A percentile compares a stretch with the other conserved stretches of the same genome.
Conservation (phyloP, 169 alveolate genomes). For the Cryptosporidium sp. region DNA sequence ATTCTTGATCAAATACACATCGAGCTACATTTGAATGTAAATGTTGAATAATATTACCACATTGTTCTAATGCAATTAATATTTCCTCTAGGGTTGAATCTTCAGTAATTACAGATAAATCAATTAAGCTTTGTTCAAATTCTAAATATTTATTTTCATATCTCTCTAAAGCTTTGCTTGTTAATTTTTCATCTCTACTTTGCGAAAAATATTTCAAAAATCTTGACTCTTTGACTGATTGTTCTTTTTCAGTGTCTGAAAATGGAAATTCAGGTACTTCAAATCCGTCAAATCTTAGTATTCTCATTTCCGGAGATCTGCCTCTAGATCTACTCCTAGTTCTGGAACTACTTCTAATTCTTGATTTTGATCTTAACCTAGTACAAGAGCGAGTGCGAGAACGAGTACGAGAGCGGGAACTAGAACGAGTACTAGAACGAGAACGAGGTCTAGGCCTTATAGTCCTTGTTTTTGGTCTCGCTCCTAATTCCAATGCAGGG, state of each 20-base stretch:
- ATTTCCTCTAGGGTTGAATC: not conserved
- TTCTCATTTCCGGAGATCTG: not conserved
- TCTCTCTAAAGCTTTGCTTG: not conserved
- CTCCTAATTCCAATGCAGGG: not conserved
- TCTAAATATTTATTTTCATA: not conserved
- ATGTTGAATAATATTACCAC: not conserved
- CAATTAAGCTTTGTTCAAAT: not conserved
- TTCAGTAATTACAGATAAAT: not conserved
- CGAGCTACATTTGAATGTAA: not conserved
- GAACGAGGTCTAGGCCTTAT: too few relatives aligned
- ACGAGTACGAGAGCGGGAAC: too few relatives aligned
- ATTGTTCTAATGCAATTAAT: not conserved
- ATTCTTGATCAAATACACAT: not conserved
- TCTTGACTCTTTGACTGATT: not conserved
- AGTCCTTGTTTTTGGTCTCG: not conserved
- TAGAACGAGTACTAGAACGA: too few relatives aligned
- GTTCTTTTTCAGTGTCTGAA: not conserved
- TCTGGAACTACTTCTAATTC: too few relatives aligned
- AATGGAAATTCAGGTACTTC: not conserved
- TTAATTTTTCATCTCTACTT: not conserved
- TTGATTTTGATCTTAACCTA: too few relatives aligned
- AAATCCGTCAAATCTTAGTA: not conserved
- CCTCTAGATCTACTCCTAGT: not conserved
- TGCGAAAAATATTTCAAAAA: not conserved
- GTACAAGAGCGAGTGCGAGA: too few relatives aligned